Percentiles rank a stretch among this genome's conserved stretches.
These are phyloP conservation scores for Scheffersomyces lignicola DNA, from an alignment of 1,139 yeast species.

Conservation along the genomic window DNA sequence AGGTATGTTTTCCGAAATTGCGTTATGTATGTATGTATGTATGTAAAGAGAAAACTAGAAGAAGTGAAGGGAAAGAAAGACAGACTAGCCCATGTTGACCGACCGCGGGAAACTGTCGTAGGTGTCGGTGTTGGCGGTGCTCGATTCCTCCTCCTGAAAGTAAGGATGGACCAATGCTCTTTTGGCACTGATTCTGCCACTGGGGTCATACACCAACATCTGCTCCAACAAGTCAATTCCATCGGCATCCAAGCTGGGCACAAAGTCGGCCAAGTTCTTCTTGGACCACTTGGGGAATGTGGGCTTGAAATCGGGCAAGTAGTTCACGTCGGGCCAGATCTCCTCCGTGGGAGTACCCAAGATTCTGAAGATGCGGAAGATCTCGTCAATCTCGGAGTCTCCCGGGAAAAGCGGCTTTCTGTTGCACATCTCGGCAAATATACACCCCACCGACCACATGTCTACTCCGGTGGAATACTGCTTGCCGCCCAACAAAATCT, in stretches of 20 bases:
- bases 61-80: constrained; percentile 1
- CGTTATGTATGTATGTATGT: neutral
- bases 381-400: constrained; percentile 96
- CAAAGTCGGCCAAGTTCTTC: constrained; percentile 66
- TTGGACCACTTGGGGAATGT: constrained; percentile 95
- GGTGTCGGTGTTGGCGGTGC: constrained; percentile 11
- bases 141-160: constrained; percentile 57
- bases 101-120: constrained; percentile 31
- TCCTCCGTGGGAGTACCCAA: constrained; percentile 95
- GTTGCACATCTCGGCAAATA: constrained; percentile 97
- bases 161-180: constrained; percentile 90
- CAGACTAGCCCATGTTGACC: constrained; percentile 37
- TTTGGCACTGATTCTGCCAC: constrained; percentile 90
- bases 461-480: constrained; percentile 98
- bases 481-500: constrained; percentile 90
- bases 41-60: neutral
- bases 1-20: neutral
- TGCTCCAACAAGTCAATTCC: constrained; percentile 83
- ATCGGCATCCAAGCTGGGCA: constrained; percentile 77
- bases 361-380: constrained; percentile 87
- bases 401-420: constrained; percentile 96
- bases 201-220: constrained; percentile 88
- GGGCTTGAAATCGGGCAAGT: constrained; percentile 91
- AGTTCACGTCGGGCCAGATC: constrained; percentile 94
- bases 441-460: constrained; percentile 98